Evolutionary conservation across 805 yeast genomes (phyloP).

Genomic region (Kuraishia borneana): DNA sequence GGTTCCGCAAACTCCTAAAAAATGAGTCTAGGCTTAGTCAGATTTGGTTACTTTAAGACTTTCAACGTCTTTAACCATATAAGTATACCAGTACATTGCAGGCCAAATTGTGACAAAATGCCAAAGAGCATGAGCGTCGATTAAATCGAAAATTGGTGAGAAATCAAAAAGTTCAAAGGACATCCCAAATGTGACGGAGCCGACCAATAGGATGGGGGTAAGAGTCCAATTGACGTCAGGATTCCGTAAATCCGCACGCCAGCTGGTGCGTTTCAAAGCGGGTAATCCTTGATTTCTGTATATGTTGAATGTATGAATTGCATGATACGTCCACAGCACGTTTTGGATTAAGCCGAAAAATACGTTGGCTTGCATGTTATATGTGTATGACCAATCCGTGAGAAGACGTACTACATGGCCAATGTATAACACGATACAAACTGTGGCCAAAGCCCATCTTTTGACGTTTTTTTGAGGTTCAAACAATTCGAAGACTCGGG

Average conservation of each 20-base stretch:
- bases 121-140: constrained; percentile 95
- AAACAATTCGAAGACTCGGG: constrained; percentile 54
- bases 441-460: constrained; percentile 24
- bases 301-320: constrained; percentile 18
- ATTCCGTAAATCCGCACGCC: constrained; percentile 12
- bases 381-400: constrained; percentile 79
- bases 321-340: constrained; percentile 31
- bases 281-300: constrained; percentile 5
- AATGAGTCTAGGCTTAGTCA: constrained; percentile 11
- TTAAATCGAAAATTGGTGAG: constrained; percentile 51
- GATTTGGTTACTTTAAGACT: constrained; percentile 12
- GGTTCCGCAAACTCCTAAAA: too few relatives aligned
- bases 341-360: constrained; percentile 71
- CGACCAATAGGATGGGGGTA: constrained; percentile 41
- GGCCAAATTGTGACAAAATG: constrained; percentile 84
- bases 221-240: constrained; percentile 28
- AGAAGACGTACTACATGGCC: constrained; percentile 58
- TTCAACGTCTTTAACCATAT: constrained; percentile 34
- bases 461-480: constrained; percentile 12
- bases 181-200: constrained; percentile 60
- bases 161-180: constrained; percentile 87
- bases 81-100: constrained; percentile 60
- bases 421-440: constrained; percentile 39
- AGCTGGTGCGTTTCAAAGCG: too few relatives aligned
- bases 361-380: constrained; percentile 88